Evolutionary conservation across 305 asterid genomes (phyloP), one percentile per base, ranked within the genome.

Genomic region (Ilex paraguariensis): DNA sequence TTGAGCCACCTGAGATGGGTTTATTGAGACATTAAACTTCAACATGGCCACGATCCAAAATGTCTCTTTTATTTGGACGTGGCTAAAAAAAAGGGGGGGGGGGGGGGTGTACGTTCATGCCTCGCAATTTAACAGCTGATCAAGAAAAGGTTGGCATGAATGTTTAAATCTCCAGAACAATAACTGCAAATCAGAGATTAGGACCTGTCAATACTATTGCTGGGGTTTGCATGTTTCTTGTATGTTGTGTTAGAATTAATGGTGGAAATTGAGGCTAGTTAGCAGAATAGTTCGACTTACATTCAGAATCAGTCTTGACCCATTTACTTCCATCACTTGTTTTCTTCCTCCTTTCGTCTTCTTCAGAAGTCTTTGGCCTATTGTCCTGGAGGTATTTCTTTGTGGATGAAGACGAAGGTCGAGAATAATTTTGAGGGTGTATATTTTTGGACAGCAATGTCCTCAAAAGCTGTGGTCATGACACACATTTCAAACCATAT

Each of bases 291-390:
- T 50, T 12, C 9, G 13, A 72, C 96, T 81, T 63, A 91, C 98
- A 91, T 33, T 91, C 95, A 31, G 94, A 84, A 77, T 91, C 95
- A 3, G 91, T 86, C 70, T 84, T 91, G 66, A 77, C 91, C 96
- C 96, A 91, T 79, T 83, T 88, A 14, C 87, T 78, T 11, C 79
- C 81, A 40, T 75, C 81, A 1, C 53, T 54, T 21, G 33, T 62
- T 21, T 70, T 56, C 31, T 74, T 68, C 8, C 51, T 62, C 5
- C 64, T 60, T 60, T 79, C 76, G 16, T 81, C 86, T 36, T 36
- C 42, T 36, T 8, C 42, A 0, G 7, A 4, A 36, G 42, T 36
- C 6, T 36, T 36, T 36, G 6, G 42, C 9, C 7, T 36, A 36
- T 4, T 36, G 42, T 36, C 87, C 69, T 66, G 84, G 16, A 87